A percentile compares a stretch with the other conserved stretches of the same genome.
Evolutionary conservation across 148 eudicot species (phyloP).

Genomic region (Fagopyrum homotropicum): DNA sequence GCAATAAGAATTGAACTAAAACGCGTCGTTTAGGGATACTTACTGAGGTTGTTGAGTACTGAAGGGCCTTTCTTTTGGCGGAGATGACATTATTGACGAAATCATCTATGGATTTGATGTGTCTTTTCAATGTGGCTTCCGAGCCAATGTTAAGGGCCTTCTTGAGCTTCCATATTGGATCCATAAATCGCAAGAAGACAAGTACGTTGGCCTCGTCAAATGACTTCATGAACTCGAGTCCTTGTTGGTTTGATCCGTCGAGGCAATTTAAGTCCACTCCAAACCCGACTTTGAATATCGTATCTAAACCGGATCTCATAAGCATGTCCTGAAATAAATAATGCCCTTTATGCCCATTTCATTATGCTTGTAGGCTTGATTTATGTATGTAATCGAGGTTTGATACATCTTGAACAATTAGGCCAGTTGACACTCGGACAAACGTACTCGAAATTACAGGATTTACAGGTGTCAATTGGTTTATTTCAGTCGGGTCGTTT

Average conservation of each 20-base stretch:
- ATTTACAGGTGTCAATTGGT: too few relatives aligned
- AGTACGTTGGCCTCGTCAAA: slow-evolving; percentile 66
- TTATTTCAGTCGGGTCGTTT: too few relatives aligned
- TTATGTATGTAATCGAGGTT: too few relatives aligned
- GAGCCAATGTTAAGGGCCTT: slow-evolving; percentile 47
- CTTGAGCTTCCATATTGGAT: slow-evolving; percentile 64
- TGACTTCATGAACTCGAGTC: slow-evolving; percentile 52
- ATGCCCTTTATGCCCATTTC: neutral
- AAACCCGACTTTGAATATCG: slow-evolving; percentile 75
- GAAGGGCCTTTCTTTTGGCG: slow-evolving; percentile 34
- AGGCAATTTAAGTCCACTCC: slow-evolving; percentile 76
- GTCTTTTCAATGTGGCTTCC: slow-evolving; percentile 50
- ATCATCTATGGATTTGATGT: slow-evolving; percentile 37
- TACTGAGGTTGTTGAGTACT: slow-evolving; percentile 3
- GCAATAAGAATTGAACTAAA: too few relatives aligned
- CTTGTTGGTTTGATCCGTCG: slow-evolving; percentile 50
- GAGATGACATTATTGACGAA: slow-evolving; percentile 50
- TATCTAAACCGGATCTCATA: slow-evolving; percentile 58
- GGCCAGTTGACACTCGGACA: too few relatives aligned
- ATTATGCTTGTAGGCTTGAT: too few relatives aligned
- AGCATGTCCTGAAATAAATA: slow-evolving; percentile 47
- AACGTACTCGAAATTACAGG: too few relatives aligned
- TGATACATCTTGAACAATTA: too few relatives aligned
- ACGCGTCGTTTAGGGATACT: neutral
- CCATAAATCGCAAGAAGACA: slow-evolving; percentile 44